Evolutionary conservation across 2,329 filamentous ascomycete genomes (phyloP).

Genomic region (Fusarium foetens): DNA sequence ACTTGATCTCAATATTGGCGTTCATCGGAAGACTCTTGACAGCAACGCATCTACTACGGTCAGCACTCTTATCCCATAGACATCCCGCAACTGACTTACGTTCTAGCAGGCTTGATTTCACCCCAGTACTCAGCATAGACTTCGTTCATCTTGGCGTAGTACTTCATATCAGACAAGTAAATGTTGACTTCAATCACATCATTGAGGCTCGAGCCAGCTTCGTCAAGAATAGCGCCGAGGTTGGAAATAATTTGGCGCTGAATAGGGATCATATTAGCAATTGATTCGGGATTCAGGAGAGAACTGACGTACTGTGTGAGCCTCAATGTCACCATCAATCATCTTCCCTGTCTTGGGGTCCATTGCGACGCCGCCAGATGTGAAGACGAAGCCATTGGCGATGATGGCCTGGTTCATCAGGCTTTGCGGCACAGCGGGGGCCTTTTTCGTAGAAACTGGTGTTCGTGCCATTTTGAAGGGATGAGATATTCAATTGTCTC

Average conservation of each 20-base stretch:
- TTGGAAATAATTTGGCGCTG: conserved; percentile 72
- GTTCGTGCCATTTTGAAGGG: conserved; percentile 33
- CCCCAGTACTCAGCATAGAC: conserved; percentile 76
- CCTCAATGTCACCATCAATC: conserved; percentile 71
- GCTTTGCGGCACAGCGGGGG: conserved; percentile 32
- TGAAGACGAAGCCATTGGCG: conserved; percentile 73
- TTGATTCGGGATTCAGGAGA: accelerated
- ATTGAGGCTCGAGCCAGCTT: conserved; percentile 70
- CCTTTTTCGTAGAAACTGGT: conserved; percentile 39
- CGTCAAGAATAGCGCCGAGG: conserved; percentile 73
- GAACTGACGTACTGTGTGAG: conserved; percentile 62
- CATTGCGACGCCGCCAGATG: conserved; percentile 76
- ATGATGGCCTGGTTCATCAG: conserved; percentile 48
- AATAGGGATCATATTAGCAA: not conserved
- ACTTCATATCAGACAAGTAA: conserved; percentile 76
- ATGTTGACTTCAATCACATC: conserved; percentile 78
- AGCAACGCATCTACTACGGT: conserved; percentile 43
- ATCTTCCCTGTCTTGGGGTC: conserved; percentile 65
- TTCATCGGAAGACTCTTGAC: conserved; percentile 46
- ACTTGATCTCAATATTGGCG: conserved; percentile 48
- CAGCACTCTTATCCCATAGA: not conserved
- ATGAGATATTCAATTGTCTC: not conserved
- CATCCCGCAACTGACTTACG: conserved; percentile 31
- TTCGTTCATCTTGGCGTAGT: conserved; percentile 79
- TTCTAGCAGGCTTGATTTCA: conserved; percentile 55